These are phyloP conservation scores for Leptographium galeiforme DNA, from an alignment of 2,329 filamentous ascomycete species.

Conservation along the genomic window DNA sequence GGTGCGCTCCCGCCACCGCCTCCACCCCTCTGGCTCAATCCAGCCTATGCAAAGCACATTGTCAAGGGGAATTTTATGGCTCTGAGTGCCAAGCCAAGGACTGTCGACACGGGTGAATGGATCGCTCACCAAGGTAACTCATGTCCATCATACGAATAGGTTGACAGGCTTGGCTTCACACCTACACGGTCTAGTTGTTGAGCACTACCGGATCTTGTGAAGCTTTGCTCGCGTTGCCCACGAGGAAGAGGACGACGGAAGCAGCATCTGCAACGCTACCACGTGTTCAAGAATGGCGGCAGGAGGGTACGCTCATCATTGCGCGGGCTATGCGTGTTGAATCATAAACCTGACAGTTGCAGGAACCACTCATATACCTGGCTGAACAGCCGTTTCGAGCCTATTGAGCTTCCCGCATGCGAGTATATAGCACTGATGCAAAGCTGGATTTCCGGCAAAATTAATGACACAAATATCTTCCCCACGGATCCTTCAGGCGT, in stretches of 20 bases:
- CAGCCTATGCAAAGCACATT: slow-evolving; percentile 67
- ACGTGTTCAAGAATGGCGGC: slow-evolving; percentile 89
- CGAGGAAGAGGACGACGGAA: slow-evolving; percentile 66
- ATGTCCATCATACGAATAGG: neutral
- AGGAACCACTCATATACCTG: slow-evolving; percentile 90
- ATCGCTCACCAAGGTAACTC: slow-evolving; percentile 75
- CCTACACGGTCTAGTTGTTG: slow-evolving; percentile 51
- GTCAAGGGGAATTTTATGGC: slow-evolving; percentile 98
- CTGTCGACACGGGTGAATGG: slow-evolving; percentile 91
- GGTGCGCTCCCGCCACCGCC: slow-evolving; percentile 39
- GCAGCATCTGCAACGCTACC: slow-evolving; percentile 68
- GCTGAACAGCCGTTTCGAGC: slow-evolving; percentile 77
- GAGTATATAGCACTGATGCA: slow-evolving; percentile 95
- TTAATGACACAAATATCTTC: slow-evolving; percentile 80
- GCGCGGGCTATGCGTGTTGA: too few relatives aligned
- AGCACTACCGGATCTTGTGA: slow-evolving; percentile 80
- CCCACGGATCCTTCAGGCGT: slow-evolving; percentile 68
- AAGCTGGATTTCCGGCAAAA: slow-evolving; percentile 94
- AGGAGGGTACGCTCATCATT: slow-evolving; percentile 52
- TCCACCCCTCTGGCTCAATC: slow-evolving; percentile 61
- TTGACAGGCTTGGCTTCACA: neutral
- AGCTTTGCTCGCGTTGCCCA: slow-evolving; percentile 83
- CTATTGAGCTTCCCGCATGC: slow-evolving; percentile 80
- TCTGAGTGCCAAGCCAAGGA: slow-evolving; percentile 79
- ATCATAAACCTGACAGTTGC: neutral